Conservation (phyloP, 108 stramenopile genomes). For the Licmophora abbreviata region DNA sequence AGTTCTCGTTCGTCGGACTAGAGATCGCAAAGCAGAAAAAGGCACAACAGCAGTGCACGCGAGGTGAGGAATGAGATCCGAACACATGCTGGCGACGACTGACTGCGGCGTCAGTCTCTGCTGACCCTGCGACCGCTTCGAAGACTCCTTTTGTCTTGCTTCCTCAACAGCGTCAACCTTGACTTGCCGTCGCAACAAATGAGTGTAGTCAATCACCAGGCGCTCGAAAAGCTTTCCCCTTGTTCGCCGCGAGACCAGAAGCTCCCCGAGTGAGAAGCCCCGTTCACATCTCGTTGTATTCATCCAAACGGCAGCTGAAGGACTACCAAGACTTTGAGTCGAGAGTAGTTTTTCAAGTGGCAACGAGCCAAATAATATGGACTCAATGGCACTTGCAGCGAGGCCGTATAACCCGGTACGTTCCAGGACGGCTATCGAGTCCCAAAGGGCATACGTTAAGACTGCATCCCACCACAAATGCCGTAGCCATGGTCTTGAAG, state of each 20-base stretch:
- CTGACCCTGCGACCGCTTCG: constrained; percentile 1
- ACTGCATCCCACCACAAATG: constrained; percentile 73
- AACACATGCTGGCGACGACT: not conserved
- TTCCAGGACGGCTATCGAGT: constrained; percentile 58
- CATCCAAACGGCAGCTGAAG: too few relatives aligned
- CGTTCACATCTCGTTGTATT: too few relatives aligned
- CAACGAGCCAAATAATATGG: constrained; percentile 30
- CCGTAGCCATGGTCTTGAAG: constrained; percentile 60
- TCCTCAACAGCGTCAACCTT: constrained; percentile 11
- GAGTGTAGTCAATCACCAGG: constrained; percentile 58
- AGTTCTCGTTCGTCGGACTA: constrained; percentile 51
- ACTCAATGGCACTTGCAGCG: constrained; percentile 35
- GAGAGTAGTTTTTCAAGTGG: too few relatives aligned
- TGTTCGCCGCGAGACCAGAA: constrained; percentile 49
- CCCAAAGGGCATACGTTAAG: constrained; percentile 69
- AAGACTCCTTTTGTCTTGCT: not conserved
- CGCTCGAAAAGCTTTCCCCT: constrained; percentile 78
- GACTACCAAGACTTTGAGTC: too few relatives aligned
- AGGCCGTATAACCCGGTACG: constrained; percentile 38
- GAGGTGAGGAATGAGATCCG: not conserved
- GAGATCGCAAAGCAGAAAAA: constrained; percentile 54
- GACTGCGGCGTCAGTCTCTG: constrained; percentile 15
- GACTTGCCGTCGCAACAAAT: constrained; percentile 21
- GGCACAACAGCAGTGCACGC: constrained; percentile 38
- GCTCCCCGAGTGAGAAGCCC: constrained; percentile 9